Evolutionary conservation across 2,329 filamentous ascomycete genomes (phyloP).

Genomic region (Sporothrix sp.): DNA sequence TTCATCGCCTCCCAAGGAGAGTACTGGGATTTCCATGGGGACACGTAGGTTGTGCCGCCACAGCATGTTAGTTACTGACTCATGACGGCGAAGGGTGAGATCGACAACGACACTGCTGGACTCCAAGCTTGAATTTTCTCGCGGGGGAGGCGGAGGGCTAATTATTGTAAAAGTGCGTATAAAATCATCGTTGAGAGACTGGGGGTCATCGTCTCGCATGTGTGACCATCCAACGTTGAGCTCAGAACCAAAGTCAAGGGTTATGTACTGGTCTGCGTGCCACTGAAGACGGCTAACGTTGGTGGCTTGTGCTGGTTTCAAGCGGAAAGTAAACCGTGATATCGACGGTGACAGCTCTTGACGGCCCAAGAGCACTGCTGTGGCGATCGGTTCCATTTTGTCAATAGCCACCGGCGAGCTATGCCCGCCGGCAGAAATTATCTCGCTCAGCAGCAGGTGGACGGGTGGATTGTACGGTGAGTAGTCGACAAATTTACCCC

Average conservation of each 20-base stretch:
- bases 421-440: conserved; percentile 1
- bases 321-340: conserved; percentile 48
- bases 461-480: conserved; percentile 75
- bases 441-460: conserved; percentile 52
- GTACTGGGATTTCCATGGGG: conserved; percentile 54
- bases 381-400: conserved; percentile 18
- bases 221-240: conserved; percentile 67
- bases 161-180: conserved; percentile 77
- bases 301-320: conserved; percentile 20
- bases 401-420: background rate
- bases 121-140: background rate
- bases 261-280: conserved; percentile 66
- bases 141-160: conserved; percentile 38
- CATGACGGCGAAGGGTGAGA: conserved; percentile 61
- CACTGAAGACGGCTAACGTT: conserved; percentile 33
- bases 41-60: conserved; percentile 42
- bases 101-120: conserved; percentile 39
- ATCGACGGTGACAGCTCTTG: conserved; percentile 56
- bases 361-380: conserved; percentile 49
- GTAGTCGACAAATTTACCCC: conserved; percentile 45
- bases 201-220: conserved; percentile 74
- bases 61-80: conserved; percentile 57
- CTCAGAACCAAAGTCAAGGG: conserved; percentile 60
- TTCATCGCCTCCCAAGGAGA: conserved; percentile 61
- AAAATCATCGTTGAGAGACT: conserved; percentile 74